These are phyloP conservation scores for Vigna nakashimae DNA, from an alignment of 306 rosid species.

Conservation along the genomic window DNA sequence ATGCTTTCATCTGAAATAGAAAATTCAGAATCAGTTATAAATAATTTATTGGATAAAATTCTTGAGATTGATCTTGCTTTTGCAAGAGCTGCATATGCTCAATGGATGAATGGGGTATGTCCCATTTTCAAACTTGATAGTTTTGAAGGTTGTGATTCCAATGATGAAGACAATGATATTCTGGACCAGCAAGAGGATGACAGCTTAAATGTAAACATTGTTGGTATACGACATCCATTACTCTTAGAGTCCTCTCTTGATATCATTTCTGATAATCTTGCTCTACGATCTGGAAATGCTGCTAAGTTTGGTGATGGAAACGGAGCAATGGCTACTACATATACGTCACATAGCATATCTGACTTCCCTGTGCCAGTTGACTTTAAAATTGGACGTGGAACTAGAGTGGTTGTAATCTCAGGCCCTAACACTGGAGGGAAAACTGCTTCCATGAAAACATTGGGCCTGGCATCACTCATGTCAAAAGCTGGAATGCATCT, in stretches of 20 bases:
- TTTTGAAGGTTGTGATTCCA: constrained; percentile 48
- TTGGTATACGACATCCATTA: constrained; percentile 78
- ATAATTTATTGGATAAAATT: constrained; percentile 68
- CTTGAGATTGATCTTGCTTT: constrained; percentile 88
- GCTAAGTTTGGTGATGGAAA: constrained; percentile 45
- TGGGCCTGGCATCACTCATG: constrained; percentile 94
- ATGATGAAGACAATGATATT: constrained; percentile 22
- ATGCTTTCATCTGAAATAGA: constrained; percentile 80
- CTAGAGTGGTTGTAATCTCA: constrained; percentile 90
- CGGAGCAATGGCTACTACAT: constrained; percentile 41
- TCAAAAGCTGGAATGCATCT: constrained; percentile 96
- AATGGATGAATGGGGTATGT: constrained; percentile 84
- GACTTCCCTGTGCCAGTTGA: constrained; percentile 89
- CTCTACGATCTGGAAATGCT: constrained; percentile 48
- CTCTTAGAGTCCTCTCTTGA: constrained; percentile 68
- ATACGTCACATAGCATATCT: constrained; percentile 46
- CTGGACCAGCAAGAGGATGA: constrained; percentile 13
- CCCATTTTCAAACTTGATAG: constrained; percentile 67
- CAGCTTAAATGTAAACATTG: constrained; percentile 64
- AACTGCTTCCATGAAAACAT: constrained; percentile 93
- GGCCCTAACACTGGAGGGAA: constrained; percentile 99
- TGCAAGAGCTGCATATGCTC: constrained; percentile 90
- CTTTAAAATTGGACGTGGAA: constrained; percentile 74
- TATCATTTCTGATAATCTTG: constrained; percentile 45
- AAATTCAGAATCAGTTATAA: constrained; percentile 58